These are phyloP conservation scores for Protea cynaroides DNA, from an alignment of 164 flowering plant species.

Conservation along the genomic window DNA sequence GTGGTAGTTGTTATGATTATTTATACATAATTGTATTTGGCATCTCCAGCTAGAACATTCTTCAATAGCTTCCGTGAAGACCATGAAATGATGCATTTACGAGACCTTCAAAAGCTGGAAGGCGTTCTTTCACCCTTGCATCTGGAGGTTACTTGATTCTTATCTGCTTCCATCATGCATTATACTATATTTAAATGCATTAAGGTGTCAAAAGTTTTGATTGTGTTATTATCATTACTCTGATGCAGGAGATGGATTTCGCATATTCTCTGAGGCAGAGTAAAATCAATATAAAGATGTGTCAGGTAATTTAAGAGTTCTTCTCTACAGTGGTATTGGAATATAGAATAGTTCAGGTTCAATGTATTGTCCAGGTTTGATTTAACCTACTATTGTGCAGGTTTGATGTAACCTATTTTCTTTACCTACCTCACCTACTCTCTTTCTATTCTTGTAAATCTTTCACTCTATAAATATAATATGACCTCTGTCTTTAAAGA, in stretches of 20 bases:
- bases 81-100: slow-evolving; percentile 77
- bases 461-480: too few species aligned
- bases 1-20: slow-evolving; percentile 2
- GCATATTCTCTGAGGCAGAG: slow-evolving; percentile 83
- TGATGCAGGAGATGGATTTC: slow-evolving; percentile 88
- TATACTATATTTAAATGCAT: neutral
- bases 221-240: neutral
- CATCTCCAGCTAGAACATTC: slow-evolving; percentile 61
- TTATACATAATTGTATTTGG: slow-evolving; percentile 7
- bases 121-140: slow-evolving; percentile 92
- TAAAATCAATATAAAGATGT: slow-evolving; percentile 84
- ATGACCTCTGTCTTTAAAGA: too few species aligned
- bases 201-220: neutral
- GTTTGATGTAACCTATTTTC: too few species aligned
- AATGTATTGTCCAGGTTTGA: too few species aligned
- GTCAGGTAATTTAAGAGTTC: slow-evolving; percentile 49
- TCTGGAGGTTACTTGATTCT: slow-evolving; percentile 56
- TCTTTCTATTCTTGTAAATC: too few species aligned
- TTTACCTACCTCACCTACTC: too few species aligned
- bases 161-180: slow-evolving; percentile 1
- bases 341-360: too few species aligned
- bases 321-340: too few species aligned
- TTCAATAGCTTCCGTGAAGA: slow-evolving; percentile 87
- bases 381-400: too few species aligned
- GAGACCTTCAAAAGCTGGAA: slow-evolving; percentile 95